These are phyloP conservation scores for Aegilops tauschii DNA, from an alignment of 176 grass and related monocot genomes.

Conservation along the genomic window DNA sequence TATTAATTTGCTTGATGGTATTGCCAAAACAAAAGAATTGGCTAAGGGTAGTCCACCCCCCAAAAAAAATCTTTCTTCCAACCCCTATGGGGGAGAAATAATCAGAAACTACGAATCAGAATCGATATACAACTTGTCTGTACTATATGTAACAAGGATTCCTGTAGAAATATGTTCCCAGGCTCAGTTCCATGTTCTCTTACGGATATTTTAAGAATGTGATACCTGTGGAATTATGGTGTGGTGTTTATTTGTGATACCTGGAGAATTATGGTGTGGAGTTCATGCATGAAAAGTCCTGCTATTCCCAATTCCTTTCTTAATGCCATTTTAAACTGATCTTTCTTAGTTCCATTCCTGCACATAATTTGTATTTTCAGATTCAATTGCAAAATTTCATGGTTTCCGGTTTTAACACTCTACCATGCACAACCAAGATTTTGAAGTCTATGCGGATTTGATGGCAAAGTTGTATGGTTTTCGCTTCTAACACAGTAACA, in stretches of 20 bases:
- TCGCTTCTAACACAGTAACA: not conserved
- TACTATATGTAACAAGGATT: not conserved
- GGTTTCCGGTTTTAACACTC: not conserved
- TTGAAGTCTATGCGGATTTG: not conserved
- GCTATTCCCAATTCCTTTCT: conserved; percentile 1
- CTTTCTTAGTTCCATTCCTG: not conserved
- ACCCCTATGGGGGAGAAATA: not conserved
- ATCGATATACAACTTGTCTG: not conserved
- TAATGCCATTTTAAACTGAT: too few species aligned
- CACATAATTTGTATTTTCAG: not conserved
- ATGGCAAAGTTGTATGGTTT: not conserved
- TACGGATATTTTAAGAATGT: not conserved
- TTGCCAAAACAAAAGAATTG: not conserved
- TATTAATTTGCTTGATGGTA: not conserved
- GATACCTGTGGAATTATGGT: not conserved
- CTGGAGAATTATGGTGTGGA: too few species aligned
- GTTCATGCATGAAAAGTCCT: not conserved
- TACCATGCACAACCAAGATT: not conserved
- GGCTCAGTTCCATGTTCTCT: not conserved
- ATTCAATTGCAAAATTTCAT: not conserved
- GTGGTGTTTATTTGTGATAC: not conserved
- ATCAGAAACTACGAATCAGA: not conserved
- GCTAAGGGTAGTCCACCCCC: not conserved
- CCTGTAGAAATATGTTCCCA: conserved; percentile 17
- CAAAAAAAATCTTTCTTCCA: not conserved